Evolutionary conservation across 345 rosid species (phyloP), one percentile per base, ranked within the genome.

Genomic region (Arabidopsis suecica): DNA sequence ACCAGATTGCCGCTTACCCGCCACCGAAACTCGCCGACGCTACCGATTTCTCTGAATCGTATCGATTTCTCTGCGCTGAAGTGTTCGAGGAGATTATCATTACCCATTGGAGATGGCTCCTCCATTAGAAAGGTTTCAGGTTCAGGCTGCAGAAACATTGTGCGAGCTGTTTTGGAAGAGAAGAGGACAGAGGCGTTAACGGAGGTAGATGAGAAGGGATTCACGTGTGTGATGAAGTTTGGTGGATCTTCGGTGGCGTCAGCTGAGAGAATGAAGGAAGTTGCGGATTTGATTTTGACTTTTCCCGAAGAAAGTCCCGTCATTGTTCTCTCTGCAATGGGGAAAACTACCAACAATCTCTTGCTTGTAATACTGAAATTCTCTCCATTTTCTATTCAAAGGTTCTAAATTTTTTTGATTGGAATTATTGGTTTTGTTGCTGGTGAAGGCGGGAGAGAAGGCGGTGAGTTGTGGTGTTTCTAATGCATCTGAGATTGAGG

Each of bases 281-380:
- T 95, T 68, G 97, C 96, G 22, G 90, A 87, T 16, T 91, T 95
- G 76, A 88, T 92, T 49, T 84, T 83, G 65, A 74, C 89, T 76
- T 95, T 95, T 74, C 93, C 97, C 0, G 67, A 83, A 36, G 98
- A 90, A 79, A 87, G 81, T 72, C 99, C 99, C 0, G 88, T 90
- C 65, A 76, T 95, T 79, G 99, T 95, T 42, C 89, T 95, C 25
- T 95, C 99, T 0, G 99, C 99, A 1, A 90, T 95, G 99, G 99
- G 98, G 62, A 93, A 95, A 78, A 85, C 97, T 2, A 95, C 99
- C 20, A 95, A 90, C 80, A 93, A 93, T 51, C 98, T 95, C 71
- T 65, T 95, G 68, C 75, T 84, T 87, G 99, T 95, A 87, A 72
- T 51, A 59, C 73, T 42, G 44, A 42, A 50, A 9, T 18, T 62